A percentile compares a stretch with the other conserved stretches of the same genome.
These are phyloP conservation scores for Xylariaceae sp. DNA, from an alignment of 2,329 filamentous ascomycete species.

Conservation along the genomic window DNA sequence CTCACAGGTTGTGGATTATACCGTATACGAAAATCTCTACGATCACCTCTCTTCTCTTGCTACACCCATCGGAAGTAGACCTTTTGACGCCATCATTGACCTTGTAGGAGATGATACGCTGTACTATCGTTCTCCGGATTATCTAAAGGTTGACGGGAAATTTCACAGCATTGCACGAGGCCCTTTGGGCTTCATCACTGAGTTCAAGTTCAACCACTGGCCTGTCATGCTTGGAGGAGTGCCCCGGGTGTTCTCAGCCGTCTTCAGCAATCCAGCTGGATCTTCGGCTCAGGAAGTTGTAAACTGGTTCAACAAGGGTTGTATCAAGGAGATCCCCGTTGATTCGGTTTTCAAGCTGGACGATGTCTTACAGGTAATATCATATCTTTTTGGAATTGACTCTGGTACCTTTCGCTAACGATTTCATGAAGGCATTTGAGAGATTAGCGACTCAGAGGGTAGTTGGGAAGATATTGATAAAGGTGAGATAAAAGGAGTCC, in stretches of 20 bases:
- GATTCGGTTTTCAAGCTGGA: constrained; percentile 32
- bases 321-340: constrained; percentile 28
- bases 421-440: constrained; percentile 26
- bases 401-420: background rate
- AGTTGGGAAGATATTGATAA: constrained; percentile 33
- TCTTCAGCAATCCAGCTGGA: constrained; percentile 24
- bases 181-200: constrained; percentile 26
- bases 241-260: constrained; percentile 25
- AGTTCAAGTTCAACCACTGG: constrained; percentile 30
- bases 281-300: constrained; percentile 22
- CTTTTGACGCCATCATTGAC: constrained; percentile 34
- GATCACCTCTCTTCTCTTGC: constrained; percentile 23
- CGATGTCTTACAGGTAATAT: constrained; percentile 28
- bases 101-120: constrained; percentile 35
- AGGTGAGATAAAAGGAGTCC: constrained; percentile 10
- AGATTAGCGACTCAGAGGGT: constrained; percentile 25
- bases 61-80: background rate
- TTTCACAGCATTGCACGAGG: constrained; percentile 33
- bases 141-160: constrained; percentile 31
- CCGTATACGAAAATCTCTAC: constrained; percentile 29
- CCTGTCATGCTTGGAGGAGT: constrained; percentile 32
- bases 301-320: constrained; percentile 16
- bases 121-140: constrained; percentile 31
- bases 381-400: background rate
- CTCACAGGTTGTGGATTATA: constrained; percentile 35